phyloP scores from a whole-genome alignment of 495 filamentous ascomycete genomes.

The Penicillium paxilli region DNA sequence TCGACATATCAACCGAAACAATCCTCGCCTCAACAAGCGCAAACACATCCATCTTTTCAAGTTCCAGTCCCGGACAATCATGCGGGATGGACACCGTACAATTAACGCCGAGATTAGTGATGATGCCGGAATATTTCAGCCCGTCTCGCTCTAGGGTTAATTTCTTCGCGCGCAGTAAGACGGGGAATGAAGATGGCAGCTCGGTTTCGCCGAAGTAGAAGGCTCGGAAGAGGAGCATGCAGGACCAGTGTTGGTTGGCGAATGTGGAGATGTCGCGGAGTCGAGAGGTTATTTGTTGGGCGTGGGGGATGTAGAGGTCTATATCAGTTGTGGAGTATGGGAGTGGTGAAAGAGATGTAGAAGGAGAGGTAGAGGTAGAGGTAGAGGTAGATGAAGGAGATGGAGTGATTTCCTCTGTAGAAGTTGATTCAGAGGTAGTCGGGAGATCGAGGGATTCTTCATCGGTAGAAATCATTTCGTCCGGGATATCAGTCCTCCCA shows the following conservation, averaged over 20 bases:
- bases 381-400: too few relatives aligned
- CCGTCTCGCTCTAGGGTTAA: conserved; percentile 32
- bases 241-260: conserved; percentile 59
- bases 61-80: conserved; percentile 30
- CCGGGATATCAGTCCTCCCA: conserved; percentile 22
- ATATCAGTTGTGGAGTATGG: conserved; percentile 63
- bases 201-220: conserved; percentile 68
- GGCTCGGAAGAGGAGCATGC: conserved; percentile 71
- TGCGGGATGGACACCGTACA: conserved; percentile 30
- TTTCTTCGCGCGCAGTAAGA: conserved; percentile 44
- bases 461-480: not conserved
- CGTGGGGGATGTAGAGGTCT: conserved; percentile 41
- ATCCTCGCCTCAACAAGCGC: conserved; percentile 61
- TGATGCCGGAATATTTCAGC: conserved; percentile 25
- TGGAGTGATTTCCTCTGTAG: too few relatives aligned
- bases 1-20: conserved; percentile 53
- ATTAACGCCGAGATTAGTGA: conserved; percentile 35
- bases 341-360: conserved; percentile 38
- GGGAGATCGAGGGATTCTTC: not conserved
- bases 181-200: conserved; percentile 63
- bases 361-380: conserved; percentile 19
- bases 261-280: conserved; percentile 34
- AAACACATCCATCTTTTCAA: conserved; percentile 39
- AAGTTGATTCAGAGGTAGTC: not conserved
- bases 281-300: conserved; percentile 32